A percentile compares a stretch with the other conserved stretches of the same genome.
Conservation (phyloP, 2,329 filamentous ascomycete genomes). For the Ceratocystis eucalypticola region DNA sequence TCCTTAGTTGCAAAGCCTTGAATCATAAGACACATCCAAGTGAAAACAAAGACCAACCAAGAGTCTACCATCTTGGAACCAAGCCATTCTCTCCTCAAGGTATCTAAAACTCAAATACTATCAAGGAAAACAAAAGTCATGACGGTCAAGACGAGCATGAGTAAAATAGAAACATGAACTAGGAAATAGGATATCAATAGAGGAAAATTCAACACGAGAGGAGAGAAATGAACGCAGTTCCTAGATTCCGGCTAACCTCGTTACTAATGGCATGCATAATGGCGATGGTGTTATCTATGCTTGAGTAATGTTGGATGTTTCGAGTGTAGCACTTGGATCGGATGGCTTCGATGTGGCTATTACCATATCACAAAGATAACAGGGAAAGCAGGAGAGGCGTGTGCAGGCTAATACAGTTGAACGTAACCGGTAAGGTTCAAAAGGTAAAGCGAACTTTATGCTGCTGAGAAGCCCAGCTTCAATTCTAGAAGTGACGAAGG, state of each 20-base stretch:
- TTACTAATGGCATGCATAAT: too few relatives aligned
- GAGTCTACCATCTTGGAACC: neutral
- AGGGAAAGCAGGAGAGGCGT: neutral
- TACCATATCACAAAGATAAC: neutral
- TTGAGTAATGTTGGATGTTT: neutral
- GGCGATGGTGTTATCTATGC: neutral
- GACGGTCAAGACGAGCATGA: constrained; percentile 17
- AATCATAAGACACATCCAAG: neutral
- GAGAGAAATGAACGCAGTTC: neutral
- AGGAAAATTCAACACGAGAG: neutral
- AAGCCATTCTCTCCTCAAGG: constrained; percentile 16
- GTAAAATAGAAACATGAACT: constrained; percentile 20
- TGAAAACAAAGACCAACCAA: neutral
- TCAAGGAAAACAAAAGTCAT: constrained; percentile 7
- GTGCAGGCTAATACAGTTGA: neutral
- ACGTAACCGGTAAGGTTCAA: neutral
- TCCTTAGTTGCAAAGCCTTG: neutral
- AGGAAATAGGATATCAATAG: neutral
- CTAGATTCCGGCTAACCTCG: too few relatives aligned
- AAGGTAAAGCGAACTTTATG: neutral
- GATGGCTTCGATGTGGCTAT: neutral
- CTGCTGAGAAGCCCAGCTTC: neutral
- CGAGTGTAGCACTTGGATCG: neutral
- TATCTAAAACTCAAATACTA: constrained; percentile 9
- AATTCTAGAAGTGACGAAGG: too few relatives aligned